Evolutionary conservation across 495 filamentous ascomycete species (phyloP).

Genomic region (Tuber magnatum): DNA sequence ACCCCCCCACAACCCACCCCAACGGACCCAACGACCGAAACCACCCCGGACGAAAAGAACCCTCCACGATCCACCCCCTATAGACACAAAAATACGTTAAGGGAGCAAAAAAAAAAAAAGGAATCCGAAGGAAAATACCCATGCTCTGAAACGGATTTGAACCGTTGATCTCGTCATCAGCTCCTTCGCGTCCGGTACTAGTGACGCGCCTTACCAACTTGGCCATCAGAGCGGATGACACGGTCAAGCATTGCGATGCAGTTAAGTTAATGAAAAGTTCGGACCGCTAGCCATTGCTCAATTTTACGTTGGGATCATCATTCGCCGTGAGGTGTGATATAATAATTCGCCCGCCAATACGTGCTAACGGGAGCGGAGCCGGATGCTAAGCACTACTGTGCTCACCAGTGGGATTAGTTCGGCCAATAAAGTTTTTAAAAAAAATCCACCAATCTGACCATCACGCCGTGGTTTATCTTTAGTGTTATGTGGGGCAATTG

Average conservation of each 20-base stretch:
- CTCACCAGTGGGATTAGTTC: no score
- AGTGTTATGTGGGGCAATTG: no score
- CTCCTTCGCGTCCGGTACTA: background rate
- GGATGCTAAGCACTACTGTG: no score
- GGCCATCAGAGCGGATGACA: background rate
- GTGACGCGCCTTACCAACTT: constrained; percentile 3
- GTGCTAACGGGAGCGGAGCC: no score
- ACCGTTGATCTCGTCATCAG: constrained; percentile 3
- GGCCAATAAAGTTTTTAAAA: no score
- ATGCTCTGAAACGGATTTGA: constrained; percentile 4
- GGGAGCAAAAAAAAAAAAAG: background rate
- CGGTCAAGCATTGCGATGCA: background rate
- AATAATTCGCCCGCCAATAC: no score
- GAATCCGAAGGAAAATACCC: background rate
- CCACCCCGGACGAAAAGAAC: background rate
- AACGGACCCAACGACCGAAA: background rate
- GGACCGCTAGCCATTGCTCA: background rate
- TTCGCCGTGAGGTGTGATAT: no score
- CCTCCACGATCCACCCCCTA: background rate
- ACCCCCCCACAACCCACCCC: background rate
- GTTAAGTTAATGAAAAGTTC: background rate
- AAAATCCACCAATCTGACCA: no score
- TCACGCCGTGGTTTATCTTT: no score
- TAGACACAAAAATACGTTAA: no score
- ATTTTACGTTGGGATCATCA: no score